Evolutionary conservation across 352 stramenopile species (phyloP), one percentile per base, ranked within the genome.

Genomic region (Phytophthora brassicae): DNA sequence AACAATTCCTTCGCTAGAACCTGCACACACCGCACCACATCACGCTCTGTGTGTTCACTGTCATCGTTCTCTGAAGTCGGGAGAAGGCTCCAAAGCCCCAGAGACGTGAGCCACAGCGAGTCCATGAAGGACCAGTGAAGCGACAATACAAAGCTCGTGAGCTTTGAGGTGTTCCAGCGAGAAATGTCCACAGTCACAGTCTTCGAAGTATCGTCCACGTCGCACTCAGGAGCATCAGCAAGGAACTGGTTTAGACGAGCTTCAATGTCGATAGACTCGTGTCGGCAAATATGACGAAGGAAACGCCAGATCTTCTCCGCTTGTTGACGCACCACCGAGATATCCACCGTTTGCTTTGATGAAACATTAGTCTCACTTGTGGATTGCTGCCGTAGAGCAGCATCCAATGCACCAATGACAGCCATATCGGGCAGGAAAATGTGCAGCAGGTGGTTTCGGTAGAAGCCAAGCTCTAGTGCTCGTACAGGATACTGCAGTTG

Each of bases 371-470:
- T 33, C 38, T 61, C 29, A n/a, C 49, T 55, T 33, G 46, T 69
- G 23, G 26, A 56, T 1, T 35, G 22, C 45, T 61, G 63, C 6
- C 66, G 63, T 14, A 80, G 35, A 38, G 83, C 41, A 41, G 74
- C 57, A 50, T 90, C 70, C 22, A 92, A 60, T 8, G 83, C 81
- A 19, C 81, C 78, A 31, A 84, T 56, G 17, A 92, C 62, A 4
- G 85, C 81, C 68, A 92, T 89, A 26, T 96, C 84, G 1, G 72
- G 78, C 6, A 94, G 39, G 29, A 96, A 94, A 42, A 90, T 63
- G 54, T 95, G 82, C 0, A 95, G 64, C 50, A 95, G 56, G 35
- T 95, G 84, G 55, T 96, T 96, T 4, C 88, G 84, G 62, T 95
- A 95, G 56, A 93, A 96, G 5, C 73, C 80, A 4, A 96, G 53